phyloP scores from a whole-genome alignment of 2,329 filamentous ascomycete species.

The Pseudogymnoascus sp. region DNA sequence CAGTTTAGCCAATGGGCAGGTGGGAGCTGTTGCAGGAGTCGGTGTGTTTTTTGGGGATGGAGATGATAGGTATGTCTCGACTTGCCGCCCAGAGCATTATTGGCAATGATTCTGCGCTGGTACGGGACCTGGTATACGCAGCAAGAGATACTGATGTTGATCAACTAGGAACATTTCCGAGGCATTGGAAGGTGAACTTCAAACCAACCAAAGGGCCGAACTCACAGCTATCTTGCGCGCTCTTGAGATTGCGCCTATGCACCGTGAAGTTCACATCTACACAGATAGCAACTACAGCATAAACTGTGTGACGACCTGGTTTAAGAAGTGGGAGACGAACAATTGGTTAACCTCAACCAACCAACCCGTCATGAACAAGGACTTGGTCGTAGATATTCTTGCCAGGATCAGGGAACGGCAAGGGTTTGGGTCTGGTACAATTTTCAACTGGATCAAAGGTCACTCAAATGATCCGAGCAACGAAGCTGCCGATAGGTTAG shows the following conservation, averaged over 20 bases:
- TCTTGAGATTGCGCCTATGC: constrained; percentile 63
- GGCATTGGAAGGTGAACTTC: constrained; percentile 35
- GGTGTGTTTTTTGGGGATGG: constrained; percentile 56
- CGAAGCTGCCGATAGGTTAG: constrained; percentile 69
- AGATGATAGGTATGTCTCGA: constrained; percentile 43
- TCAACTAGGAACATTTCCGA: constrained; percentile 45
- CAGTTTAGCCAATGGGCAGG: constrained; percentile 49
- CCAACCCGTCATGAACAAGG: constrained; percentile 75
- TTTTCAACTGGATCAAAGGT: constrained; percentile 86
- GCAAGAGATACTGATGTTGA: constrained; percentile 11
- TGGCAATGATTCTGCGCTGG: neutral
- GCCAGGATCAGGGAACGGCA: constrained; percentile 63
- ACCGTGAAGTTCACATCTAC: constrained; percentile 66
- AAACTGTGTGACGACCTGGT: constrained; percentile 83
- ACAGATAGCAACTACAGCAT: constrained; percentile 91
- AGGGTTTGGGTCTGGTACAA: constrained; percentile 51
- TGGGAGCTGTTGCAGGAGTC: constrained; percentile 50
- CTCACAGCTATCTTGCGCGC: constrained; percentile 80
- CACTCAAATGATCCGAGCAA: constrained; percentile 71
- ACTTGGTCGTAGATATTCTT: constrained; percentile 69
- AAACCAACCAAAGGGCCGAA: constrained; percentile 97
- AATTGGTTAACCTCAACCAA: constrained; percentile 68
- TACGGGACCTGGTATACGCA: neutral
- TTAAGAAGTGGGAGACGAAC: constrained; percentile 64
- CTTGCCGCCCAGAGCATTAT: neutral